These are phyloP conservation scores for Pythium sukuiense DNA, from an alignment of 352 stramenopile species.

Conservation along the genomic window DNA sequence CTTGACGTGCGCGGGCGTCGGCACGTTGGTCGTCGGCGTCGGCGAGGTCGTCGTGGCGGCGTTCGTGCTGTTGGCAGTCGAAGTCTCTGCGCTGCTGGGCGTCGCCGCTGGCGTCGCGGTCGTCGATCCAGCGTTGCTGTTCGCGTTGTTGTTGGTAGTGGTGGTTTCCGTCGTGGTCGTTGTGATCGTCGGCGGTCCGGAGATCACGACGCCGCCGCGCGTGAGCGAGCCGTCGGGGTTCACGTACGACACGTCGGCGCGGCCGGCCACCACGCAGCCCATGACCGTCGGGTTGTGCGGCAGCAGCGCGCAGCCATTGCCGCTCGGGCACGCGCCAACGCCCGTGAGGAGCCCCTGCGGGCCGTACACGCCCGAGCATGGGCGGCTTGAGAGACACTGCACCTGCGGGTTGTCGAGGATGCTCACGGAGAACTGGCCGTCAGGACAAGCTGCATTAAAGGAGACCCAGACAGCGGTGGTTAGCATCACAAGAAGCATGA, in stretches of 20 bases:
- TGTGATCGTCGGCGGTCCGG: conserved; percentile 18
- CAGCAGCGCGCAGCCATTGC: conserved; percentile 58
- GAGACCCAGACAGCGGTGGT: conserved; percentile 17
- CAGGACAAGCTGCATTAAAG: conserved; percentile 39
- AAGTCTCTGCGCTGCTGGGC: not conserved
- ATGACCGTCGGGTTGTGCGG: conserved; percentile 60
- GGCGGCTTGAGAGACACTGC: conserved; percentile 48
- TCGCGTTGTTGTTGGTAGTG: conserved; percentile 22
- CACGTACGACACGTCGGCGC: conserved; percentile 63
- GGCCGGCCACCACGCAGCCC: conserved; percentile 54
- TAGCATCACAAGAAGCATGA: conserved; percentile 20
- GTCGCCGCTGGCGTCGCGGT: conserved; percentile 11
- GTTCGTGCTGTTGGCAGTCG: conserved; percentile 1
- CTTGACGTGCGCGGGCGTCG: conserved; percentile 24
- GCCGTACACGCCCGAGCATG: conserved; percentile 68
- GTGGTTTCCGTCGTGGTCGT: conserved; percentile 6
- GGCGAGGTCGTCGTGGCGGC: not conserved
- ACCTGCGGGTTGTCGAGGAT: conserved; percentile 57
- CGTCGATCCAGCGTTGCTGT: conserved; percentile 31
- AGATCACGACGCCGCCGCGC: conserved; percentile 40
- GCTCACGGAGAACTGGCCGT: conserved; percentile 57
- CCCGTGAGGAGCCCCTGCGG: conserved; percentile 40
- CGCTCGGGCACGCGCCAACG: conserved; percentile 54
- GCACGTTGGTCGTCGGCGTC: conserved; percentile 16
- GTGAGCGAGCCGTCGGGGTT: conserved; percentile 67